Conservation (phyloP, 2,329 filamentous ascomycete genomes). For the Rhinocladiella similis region DNA sequence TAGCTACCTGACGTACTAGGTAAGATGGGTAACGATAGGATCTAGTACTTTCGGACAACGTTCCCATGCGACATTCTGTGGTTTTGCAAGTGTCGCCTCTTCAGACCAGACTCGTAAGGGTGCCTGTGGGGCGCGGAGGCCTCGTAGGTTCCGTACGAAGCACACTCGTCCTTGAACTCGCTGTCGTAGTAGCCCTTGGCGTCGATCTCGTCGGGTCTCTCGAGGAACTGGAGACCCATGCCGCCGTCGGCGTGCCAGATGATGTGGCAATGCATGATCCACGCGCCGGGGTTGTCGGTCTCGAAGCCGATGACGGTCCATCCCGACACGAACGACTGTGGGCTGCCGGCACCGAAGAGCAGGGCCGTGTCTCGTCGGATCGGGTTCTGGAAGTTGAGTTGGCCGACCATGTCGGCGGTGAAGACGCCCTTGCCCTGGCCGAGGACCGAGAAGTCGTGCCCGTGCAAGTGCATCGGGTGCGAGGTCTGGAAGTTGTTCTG, state of each 20-base stretch:
- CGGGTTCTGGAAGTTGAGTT: slow-evolving; percentile 60
- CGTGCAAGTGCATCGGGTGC: slow-evolving; percentile 70
- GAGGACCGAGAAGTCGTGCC: slow-evolving; percentile 68
- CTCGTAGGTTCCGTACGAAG: slow-evolving; percentile 12
- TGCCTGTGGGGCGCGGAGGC: slow-evolving; percentile 13
- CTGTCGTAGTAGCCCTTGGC: slow-evolving; percentile 19
- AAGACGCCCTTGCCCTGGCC: slow-evolving; percentile 47
- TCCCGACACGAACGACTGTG: slow-evolving; percentile 35
- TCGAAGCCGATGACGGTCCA: slow-evolving; percentile 62
- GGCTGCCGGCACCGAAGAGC: slow-evolving; percentile 53
- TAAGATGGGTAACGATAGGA: too few species aligned
- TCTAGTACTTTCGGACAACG: neutral
- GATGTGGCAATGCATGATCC: slow-evolving; percentile 79
- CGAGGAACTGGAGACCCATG: slow-evolving; percentile 51
- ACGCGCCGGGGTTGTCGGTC: slow-evolving; percentile 54
- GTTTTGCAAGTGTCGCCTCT: slow-evolving; percentile 10
- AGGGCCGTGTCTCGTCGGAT: slow-evolving; percentile 70
- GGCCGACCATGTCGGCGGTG: slow-evolving; percentile 55
- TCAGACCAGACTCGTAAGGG: slow-evolving; percentile 23
- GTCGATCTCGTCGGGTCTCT: slow-evolving; percentile 22
- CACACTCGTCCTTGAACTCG: slow-evolving; percentile 27
- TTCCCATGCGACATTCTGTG: neutral
- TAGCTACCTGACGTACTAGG: too few species aligned
- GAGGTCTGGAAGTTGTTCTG: slow-evolving; percentile 31
- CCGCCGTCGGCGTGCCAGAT: slow-evolving; percentile 73